phyloP scores from a whole-genome alignment of 73 alveolate genomes.

The Tetrahymena thermophila region DNA sequence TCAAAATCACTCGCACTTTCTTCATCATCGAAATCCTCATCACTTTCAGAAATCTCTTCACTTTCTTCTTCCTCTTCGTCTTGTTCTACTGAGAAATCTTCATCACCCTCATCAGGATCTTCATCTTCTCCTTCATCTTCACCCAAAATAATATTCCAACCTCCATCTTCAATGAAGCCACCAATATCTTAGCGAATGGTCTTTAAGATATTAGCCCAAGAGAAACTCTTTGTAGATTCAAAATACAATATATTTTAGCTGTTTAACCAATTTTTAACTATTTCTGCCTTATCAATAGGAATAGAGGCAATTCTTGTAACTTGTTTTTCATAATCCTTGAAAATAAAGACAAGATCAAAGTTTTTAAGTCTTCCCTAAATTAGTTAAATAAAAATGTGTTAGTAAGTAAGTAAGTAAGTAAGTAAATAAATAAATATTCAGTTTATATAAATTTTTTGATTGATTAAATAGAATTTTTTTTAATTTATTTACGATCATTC shows the following conservation, averaged over 20 bases:
- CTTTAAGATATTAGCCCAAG: conserved; percentile 76
- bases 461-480: too few relatives aligned
- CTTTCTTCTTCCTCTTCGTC: conserved; percentile 53
- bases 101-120: conserved; percentile 35
- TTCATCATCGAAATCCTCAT: conserved; percentile 46
- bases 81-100: conserved; percentile 19
- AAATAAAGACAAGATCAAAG: conserved; percentile 90
- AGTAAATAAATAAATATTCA: conserved; percentile 5
- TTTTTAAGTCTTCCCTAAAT: conserved; percentile 64
- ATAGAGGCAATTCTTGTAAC: conserved; percentile 78
- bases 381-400: background rate
- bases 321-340: conserved; percentile 75
- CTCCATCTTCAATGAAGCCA: conserved; percentile 82
- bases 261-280: conserved; percentile 81
- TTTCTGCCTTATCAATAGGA: conserved; percentile 79
- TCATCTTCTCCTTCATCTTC: conserved; percentile 38
- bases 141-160: conserved; percentile 80
- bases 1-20: conserved; percentile 57
- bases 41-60: conserved; percentile 5
- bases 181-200: conserved; percentile 76
- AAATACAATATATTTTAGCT: conserved; percentile 76
- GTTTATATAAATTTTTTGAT: too few relatives aligned
- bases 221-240: conserved; percentile 79
- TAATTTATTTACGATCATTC: conserved; percentile 76
- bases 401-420: too few relatives aligned